Evolutionary conservation across 2,329 filamentous ascomycete species (phyloP).

Genomic region (Aspergillus glaucus): DNA sequence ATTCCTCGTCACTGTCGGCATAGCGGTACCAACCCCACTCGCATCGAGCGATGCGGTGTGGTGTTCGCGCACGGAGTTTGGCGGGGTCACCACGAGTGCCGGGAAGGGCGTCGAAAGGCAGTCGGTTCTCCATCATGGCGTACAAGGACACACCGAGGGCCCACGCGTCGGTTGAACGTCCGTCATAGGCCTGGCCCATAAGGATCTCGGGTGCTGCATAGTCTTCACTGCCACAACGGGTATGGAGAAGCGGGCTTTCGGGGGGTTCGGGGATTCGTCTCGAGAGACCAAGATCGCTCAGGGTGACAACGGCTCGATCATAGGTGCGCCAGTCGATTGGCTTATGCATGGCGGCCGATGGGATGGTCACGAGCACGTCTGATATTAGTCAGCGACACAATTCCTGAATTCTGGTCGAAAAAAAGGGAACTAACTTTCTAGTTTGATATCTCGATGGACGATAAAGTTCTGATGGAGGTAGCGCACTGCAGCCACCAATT

Average conservation of each 20-base stretch:
- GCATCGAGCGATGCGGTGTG: conserved; percentile 87
- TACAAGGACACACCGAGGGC: conserved; percentile 90
- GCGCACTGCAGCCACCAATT: conserved; percentile 74
- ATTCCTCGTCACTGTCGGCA: conserved; percentile 77
- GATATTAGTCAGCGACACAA: conserved; percentile 13
- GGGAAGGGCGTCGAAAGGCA: conserved; percentile 88
- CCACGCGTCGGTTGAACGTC: conserved; percentile 88
- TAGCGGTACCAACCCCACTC: conserved; percentile 95
- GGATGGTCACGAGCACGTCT: conserved; percentile 90
- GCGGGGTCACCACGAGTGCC: conserved; percentile 65
- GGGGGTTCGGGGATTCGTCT: conserved; percentile 66
- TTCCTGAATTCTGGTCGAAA: conserved; percentile 1
- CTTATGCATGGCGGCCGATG: conserved; percentile 60
- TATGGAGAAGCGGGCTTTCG: conserved; percentile 82
- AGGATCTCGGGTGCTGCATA: conserved; percentile 96
- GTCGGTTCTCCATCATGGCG: conserved; percentile 81
- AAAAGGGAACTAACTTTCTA: conserved; percentile 73
- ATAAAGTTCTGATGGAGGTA: conserved; percentile 83
- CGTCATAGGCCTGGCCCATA: conserved; percentile 91
- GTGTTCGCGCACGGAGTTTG: conserved; percentile 72
- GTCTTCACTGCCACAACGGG: conserved; percentile 90
- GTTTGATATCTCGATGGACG: conserved; percentile 94
- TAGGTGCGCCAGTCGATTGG: conserved; percentile 66
- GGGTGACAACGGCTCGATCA: conserved; percentile 74
- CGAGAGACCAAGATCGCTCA: conserved; percentile 88